phyloP scores from a whole-genome alignment of 192 early-diverging fungal species.

The Coemansia sp. region DNA sequence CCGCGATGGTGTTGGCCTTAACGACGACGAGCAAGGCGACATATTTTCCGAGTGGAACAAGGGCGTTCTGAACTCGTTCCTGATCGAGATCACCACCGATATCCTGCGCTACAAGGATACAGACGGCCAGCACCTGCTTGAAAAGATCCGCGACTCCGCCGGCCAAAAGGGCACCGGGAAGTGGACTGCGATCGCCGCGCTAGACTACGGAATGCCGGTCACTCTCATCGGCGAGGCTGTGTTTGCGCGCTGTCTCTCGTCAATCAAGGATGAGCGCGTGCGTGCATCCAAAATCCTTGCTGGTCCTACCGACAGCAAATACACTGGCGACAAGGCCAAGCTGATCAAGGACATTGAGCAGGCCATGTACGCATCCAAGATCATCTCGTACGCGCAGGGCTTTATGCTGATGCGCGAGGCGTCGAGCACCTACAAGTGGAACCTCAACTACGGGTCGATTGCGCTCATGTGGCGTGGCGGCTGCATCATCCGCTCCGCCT shows the following conservation, averaged over 20 bases:
- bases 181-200: slow-evolving; percentile 95
- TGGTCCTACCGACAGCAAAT: slow-evolving; percentile 68
- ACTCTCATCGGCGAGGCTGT: slow-evolving; percentile 98
- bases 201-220: slow-evolving; percentile 94
- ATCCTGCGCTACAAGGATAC: slow-evolving; percentile 92
- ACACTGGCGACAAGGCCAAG: slow-evolving; percentile 82
- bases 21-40: slow-evolving; percentile 84
- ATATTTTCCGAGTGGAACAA: slow-evolving; percentile 95
- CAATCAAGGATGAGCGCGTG: slow-evolving; percentile 94
- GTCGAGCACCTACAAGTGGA: slow-evolving; percentile 87
- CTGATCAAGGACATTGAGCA: slow-evolving; percentile 87
- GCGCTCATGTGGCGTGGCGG: slow-evolving; percentile 99
- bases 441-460: slow-evolving; percentile 96
- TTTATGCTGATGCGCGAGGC: slow-evolving; percentile 99
- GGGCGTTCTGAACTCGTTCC: slow-evolving; percentile 94
- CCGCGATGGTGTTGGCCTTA: slow-evolving; percentile 79
- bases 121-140: slow-evolving; percentile 83
- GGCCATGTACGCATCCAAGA: slow-evolving; percentile 96
- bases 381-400: slow-evolving; percentile 98
- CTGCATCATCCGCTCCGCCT: slow-evolving; percentile 96
- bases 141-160: slow-evolving; percentile 94
- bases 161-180: slow-evolving; percentile 98
- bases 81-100: slow-evolving; percentile 94
- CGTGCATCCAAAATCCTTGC: slow-evolving; percentile 82
- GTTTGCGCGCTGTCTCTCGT: slow-evolving; percentile 93